phyloP scores from a whole-genome alignment of 1,139 yeast genomes.

The Debaryomycetaceae sp. region DNA sequence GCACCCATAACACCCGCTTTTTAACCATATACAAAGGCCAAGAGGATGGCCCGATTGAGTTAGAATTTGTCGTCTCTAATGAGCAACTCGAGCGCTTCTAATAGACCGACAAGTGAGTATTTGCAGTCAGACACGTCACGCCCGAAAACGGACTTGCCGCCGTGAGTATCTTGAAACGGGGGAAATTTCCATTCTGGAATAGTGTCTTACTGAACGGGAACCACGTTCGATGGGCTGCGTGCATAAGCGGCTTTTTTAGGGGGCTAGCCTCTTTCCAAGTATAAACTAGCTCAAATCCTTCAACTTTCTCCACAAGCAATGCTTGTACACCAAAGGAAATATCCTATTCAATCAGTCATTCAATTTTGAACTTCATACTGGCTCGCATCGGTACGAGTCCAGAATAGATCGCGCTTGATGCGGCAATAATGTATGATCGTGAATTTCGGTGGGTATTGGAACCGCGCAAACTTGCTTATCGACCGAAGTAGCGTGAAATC shows the following conservation, averaged over 20 bases:
- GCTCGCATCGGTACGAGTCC: conserved; percentile 14
- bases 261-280: conserved; percentile 24
- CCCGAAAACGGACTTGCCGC: conserved; percentile 30
- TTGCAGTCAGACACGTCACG: conserved; percentile 41
- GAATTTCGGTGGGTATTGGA: conserved; percentile 50
- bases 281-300: conserved; percentile 22
- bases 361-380: conserved; percentile 20
- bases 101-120: conserved; percentile 27
- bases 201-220: conserved; percentile 34
- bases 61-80: conserved; percentile 21
- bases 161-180: conserved; percentile 33
- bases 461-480: conserved; percentile 43
- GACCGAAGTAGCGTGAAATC: conserved; percentile 29
- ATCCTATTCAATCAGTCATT: too few species aligned
- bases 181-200: conserved; percentile 30
- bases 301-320: conserved; percentile 20
- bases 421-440: conserved; percentile 34
- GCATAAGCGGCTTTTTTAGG: conserved; percentile 25
- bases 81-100: conserved; percentile 32
- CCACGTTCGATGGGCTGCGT: conserved; percentile 42
- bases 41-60: conserved; percentile 31
- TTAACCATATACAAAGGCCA: conserved; percentile 41
- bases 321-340: conserved; percentile 23
- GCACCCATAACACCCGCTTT: conserved; percentile 34
- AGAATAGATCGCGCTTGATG: conserved; percentile 11